Percentiles rank a stretch among this genome's conserved stretches.
These are phyloP conservation scores for Triticum timopheevii DNA, from an alignment of 176 grass and related monocot species.

Conservation along the genomic window DNA sequence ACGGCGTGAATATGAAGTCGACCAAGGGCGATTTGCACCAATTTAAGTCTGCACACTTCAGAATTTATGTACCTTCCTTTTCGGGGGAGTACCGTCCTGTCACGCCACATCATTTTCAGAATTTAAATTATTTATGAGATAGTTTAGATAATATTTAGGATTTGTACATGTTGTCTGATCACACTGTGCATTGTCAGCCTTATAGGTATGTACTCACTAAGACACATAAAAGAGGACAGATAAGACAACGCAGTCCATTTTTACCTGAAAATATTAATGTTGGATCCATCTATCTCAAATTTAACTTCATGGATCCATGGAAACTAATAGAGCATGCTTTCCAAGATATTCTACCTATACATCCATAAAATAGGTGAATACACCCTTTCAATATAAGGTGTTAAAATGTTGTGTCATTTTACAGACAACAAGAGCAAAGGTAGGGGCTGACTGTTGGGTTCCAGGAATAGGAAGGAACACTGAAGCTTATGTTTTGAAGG, in stretches of 20 bases:
- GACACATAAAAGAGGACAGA: not conserved
- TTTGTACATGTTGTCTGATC: not conserved
- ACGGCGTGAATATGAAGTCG: not conserved
- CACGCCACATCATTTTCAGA: conserved; percentile 1
- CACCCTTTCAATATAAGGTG: not conserved
- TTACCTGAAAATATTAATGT: conserved; percentile 67
- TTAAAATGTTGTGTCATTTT: not conserved
- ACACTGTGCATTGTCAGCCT: not conserved
- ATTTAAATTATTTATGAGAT: not conserved
- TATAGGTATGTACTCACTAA: not conserved
- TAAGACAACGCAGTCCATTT: not conserved
- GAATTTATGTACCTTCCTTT: not conserved
- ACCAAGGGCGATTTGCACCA: not conserved
- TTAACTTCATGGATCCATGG: conserved; percentile 50
- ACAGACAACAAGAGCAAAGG: not conserved
- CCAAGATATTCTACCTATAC: conserved; percentile 66
- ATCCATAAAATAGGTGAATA: not conserved
- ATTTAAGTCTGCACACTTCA: not conserved
- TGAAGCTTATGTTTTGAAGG: conserved; percentile 65
- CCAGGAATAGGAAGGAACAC: conserved; percentile 60
- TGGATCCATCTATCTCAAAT: conserved; percentile 72
- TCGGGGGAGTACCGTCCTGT: not conserved
- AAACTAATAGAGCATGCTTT: no score
- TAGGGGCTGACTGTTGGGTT: conserved; percentile 10
- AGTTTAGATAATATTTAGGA: not conserved